A percentile compares a stretch with the other conserved stretches of the same genome.
These are phyloP conservation scores for Camelina neglecta DNA, from an alignment of 345 rosid species.

Conservation along the genomic window DNA sequence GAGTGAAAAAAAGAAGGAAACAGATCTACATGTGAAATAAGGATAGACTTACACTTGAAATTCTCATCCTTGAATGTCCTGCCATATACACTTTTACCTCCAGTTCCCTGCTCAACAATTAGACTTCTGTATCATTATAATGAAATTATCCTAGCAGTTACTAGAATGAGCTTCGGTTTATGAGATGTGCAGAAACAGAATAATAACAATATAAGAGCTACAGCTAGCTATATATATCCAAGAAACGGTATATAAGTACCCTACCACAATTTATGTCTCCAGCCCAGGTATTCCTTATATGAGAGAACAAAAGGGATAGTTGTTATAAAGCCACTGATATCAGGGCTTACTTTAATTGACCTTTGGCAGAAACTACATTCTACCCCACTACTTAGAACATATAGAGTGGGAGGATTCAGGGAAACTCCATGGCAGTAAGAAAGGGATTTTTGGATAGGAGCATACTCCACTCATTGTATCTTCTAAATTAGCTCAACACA, in stretches of 20 bases:
- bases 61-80: conserved; percentile 95
- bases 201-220: not conserved
- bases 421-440: not conserved
- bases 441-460: not conserved
- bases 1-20: conserved; percentile 11
- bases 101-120: conserved; percentile 84
- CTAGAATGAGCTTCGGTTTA: not conserved
- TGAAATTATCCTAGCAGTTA: conserved; percentile 12
- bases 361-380: not conserved
- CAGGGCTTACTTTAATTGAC: not conserved
- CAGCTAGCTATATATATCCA: conserved; percentile 10
- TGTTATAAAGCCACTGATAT: conserved; percentile 16
- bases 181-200: conserved; percentile 8
- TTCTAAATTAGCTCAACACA: not conserved
- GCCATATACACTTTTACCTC: conserved; percentile 98
- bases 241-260: not conserved
- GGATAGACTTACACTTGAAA: conserved; percentile 81
- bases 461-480: not conserved
- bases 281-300: not conserved
- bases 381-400: not conserved
- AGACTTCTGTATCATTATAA: conserved; percentile 34
- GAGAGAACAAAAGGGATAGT: not conserved
- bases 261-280: not conserved
- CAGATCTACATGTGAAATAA: conserved; percentile 4
- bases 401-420: not conserved